Conservation (phyloP, 2,329 filamentous ascomycete species). For the Lasiodiplodia hormozganensis region DNA sequence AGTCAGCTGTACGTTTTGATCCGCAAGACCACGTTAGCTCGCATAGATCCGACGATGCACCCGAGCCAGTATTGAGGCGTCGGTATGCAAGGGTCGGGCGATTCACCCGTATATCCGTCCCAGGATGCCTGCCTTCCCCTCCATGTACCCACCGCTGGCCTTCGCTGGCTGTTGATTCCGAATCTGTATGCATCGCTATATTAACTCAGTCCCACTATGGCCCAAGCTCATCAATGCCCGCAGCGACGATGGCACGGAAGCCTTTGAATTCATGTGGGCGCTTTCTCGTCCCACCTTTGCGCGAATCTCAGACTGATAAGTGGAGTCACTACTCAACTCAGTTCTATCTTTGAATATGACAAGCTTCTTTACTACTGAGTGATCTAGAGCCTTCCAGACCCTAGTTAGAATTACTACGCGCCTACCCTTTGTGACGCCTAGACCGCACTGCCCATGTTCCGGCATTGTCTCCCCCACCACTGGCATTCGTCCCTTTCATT, state of each 20-base stretch:
- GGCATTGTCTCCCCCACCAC: too few species aligned
- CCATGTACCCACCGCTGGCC: background rate
- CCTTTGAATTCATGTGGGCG: background rate
- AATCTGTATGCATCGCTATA: background rate
- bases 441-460: too few species aligned
- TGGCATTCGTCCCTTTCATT: too few species aligned
- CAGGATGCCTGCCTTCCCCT: background rate
- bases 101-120: background rate
- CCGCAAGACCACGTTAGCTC: background rate
- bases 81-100: background rate
- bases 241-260: too few species aligned
- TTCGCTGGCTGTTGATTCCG: background rate
- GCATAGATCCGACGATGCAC: conserved; percentile 6
- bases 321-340: background rate
- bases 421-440: too few species aligned
- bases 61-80: too few species aligned
- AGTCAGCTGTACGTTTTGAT: background rate
- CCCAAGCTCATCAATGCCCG: too few species aligned
- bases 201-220: background rate
- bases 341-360: too few species aligned
- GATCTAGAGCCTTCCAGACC: background rate
- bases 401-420: too few species aligned
- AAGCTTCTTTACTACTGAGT: background rate
- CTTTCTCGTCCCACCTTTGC: background rate
- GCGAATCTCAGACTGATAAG: too few species aligned